Evolutionary conservation across 1,284 basidiomycete species (phyloP), one percentile per base, ranked within the genome.

Genomic region (Rhodotorula sp.): DNA sequence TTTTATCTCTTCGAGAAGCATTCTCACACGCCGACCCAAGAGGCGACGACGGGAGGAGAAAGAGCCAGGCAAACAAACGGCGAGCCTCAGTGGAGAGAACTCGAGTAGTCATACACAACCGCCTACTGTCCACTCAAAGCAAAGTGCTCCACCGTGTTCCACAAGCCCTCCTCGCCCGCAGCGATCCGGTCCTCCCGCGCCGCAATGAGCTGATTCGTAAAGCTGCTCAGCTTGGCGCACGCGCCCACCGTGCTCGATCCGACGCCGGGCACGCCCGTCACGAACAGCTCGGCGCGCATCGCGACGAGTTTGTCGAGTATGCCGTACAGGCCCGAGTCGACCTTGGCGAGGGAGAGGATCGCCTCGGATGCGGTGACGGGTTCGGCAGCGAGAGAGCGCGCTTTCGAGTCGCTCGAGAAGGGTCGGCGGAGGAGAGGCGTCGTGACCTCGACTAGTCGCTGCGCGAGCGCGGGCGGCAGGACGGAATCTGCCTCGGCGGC

Each of bases 241-340:
- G 69, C 73, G 18, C 45, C 68, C 6, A 26, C 61, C 19, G 71
- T 68, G 31, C 61, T 61, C 31, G 69, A 73, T 5, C 64, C 70
- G 26, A 62, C 55, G 6, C 69, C 70, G 15, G 71, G 59, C 16
- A 71, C 52, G n/a, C 79, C 79, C 19, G 75, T 77, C 26, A 80
- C 19, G 64, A 80, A 80, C 14, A 80, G 23, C 63, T 78, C 65
- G 10, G 79, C 68, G 48, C 68, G 63, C 60, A 73, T 67, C 23
- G 72, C 77, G 64, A 80, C 65, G 55, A 67, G 63, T 60, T 80
- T 80, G 70, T 80, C 79, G 63, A 80, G 58, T 61, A 79, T 79
- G 12, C 79, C 79, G 23, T 77, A 52, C 19, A 80, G 50, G 12
- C 79, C 79, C n/a, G 74, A 48, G 58, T 80, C 79, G 50, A 79